Conservation (phyloP, 345 rosid species). For the Rhodomyrtus tomentosa region DNA sequence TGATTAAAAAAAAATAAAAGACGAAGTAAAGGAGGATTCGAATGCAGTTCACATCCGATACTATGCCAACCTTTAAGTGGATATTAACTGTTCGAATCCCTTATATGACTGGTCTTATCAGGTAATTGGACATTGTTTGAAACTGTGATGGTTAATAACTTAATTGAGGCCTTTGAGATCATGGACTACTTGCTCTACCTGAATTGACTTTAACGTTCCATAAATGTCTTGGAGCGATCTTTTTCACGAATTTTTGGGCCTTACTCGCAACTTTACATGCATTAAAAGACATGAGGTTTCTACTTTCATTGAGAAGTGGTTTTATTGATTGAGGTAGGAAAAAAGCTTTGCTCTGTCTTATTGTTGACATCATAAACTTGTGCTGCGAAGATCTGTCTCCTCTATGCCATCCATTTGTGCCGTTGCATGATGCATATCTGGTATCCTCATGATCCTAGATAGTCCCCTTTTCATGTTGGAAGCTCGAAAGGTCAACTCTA, state of each 20-base stretch:
- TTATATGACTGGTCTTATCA: not conserved
- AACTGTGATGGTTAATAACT: not conserved
- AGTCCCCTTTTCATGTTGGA: not conserved
- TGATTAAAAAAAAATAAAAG: too few species aligned
- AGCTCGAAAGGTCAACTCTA: not conserved
- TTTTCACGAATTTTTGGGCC: not conserved
- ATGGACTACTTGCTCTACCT: not conserved
- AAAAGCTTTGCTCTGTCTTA: not conserved
- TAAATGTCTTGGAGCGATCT: not conserved
- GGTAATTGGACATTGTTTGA: not conserved
- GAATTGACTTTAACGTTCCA: not conserved
- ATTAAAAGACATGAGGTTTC: not conserved
- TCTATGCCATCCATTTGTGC: not conserved
- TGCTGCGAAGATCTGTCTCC: not conserved
- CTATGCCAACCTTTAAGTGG: not conserved
- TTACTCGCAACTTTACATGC: not conserved
- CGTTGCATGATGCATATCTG: not conserved
- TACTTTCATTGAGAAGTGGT: not conserved
- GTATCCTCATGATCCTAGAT: not conserved
- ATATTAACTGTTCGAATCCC: not conserved
- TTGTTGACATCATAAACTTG: not conserved
- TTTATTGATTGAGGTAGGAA: not conserved
- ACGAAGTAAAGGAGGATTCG: not conserved
- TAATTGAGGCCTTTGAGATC: not conserved
- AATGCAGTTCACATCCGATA: not conserved